Percentiles rank a stretch among this genome's conserved stretches.
Conservation (phyloP, 495 filamentous ascomycete species). For the Usnea hakonensis region DNA sequence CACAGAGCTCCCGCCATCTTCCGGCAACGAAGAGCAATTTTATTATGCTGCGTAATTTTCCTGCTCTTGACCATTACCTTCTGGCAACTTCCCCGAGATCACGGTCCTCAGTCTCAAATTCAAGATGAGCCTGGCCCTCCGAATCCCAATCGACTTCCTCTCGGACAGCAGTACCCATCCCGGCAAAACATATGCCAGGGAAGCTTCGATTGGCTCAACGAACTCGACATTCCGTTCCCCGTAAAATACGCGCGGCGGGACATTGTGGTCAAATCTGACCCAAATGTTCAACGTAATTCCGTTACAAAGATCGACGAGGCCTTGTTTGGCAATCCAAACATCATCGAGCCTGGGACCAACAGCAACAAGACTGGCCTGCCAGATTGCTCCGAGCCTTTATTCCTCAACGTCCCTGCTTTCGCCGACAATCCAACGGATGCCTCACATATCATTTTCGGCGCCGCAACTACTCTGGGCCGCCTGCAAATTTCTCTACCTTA, state of each 20-base stretch:
- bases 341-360: conserved; percentile 20
- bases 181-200: neutral
- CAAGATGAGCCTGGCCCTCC: neutral
- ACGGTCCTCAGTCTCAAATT: neutral
- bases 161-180: conserved; percentile 1
- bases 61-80: neutral
- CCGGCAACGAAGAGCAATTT: neutral
- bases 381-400: conserved; percentile 23
- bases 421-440: conserved; percentile 35
- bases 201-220: conserved; percentile 12
- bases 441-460: conserved; percentile 51
- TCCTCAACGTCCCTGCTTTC: conserved; percentile 29
- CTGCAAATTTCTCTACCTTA: conserved; percentile 48
- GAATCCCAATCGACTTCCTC: neutral
- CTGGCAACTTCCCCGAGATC: neutral
- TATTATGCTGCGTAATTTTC: neutral
- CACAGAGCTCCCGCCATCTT: neutral
- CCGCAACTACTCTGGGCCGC: conserved; percentile 50
- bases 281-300: conserved; percentile 17
- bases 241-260: conserved; percentile 38
- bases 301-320: conserved; percentile 29
- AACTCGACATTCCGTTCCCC: conserved; percentile 11
- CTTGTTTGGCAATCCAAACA: conserved; percentile 22
- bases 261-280: conserved; percentile 24
- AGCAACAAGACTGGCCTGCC: neutral